Percentiles rank a stretch among this genome's conserved stretches.
These are phyloP conservation scores for Ensete ventricosum DNA, from an alignment of 176 grass and related monocot genomes.

Conservation along the genomic window DNA sequence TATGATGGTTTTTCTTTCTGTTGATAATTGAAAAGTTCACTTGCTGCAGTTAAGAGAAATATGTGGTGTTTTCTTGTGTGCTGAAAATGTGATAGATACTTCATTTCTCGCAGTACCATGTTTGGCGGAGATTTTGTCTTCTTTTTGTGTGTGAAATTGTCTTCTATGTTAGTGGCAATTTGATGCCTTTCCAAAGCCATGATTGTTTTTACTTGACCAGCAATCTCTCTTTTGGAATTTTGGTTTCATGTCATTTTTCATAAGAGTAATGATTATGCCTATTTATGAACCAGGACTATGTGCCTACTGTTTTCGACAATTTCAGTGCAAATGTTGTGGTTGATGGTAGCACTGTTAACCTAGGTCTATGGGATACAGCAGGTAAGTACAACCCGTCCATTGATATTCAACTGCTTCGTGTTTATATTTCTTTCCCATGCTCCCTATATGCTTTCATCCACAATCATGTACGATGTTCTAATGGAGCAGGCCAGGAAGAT, in stretches of 20 bases:
- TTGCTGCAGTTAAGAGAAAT: neutral
- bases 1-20: neutral
- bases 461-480: neutral
- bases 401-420: neutral
- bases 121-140: no score
- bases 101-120: neutral
- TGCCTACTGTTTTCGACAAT: slow-evolving; percentile 13
- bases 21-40: neutral
- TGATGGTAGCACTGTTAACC: slow-evolving; percentile 13
- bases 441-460: neutral
- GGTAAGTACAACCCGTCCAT: neutral
- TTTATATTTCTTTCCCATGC: neutral
- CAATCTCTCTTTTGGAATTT: neutral
- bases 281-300: slow-evolving; percentile 5
- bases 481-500: slow-evolving; percentile 4
- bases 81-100: neutral
- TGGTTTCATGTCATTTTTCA: neutral
- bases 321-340: slow-evolving; percentile 14
- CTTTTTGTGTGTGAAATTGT: neutral
- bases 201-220: neutral
- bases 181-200: neutral
- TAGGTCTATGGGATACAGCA: slow-evolving; percentile 12
- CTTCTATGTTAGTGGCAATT: no score
- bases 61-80: neutral
- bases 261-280: neutral